Percentiles rank a stretch among this genome's conserved stretches.
Evolutionary conservation across 306 rosid genomes (phyloP).

Genomic region (Quercus parvula): DNA sequence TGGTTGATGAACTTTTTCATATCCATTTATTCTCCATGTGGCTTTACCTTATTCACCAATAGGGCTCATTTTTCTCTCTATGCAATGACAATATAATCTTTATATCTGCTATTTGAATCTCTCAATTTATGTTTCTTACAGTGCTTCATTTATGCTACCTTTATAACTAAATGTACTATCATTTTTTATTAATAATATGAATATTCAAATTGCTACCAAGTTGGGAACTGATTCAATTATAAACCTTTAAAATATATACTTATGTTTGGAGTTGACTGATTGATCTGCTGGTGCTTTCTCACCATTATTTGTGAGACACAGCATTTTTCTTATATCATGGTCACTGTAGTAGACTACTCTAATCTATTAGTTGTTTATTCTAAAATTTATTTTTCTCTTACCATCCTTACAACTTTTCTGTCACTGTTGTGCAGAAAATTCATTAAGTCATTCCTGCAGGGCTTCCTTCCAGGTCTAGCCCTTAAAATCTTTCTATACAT

Average conservation of each 20-base stretch:
- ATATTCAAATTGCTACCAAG: background rate
- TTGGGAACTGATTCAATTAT: slow-evolving; percentile 3
- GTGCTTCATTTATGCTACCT: background rate
- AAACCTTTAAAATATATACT: background rate
- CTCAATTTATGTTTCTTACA: background rate
- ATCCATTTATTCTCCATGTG: background rate
- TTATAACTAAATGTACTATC: background rate
- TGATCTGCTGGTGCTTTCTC: slow-evolving; percentile 9
- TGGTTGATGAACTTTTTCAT: background rate
- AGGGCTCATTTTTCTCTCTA: background rate
- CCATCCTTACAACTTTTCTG: background rate
- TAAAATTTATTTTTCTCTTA: background rate
- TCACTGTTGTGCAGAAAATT: slow-evolving; percentile 57
- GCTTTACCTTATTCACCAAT: background rate
- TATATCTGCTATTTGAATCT: background rate
- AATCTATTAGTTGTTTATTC: background rate
- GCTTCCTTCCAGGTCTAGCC: slow-evolving; percentile 98
- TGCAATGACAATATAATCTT: background rate
- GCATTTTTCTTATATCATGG: background rate
- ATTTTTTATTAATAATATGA: background rate
- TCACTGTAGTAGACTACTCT: background rate
- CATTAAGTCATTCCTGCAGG: slow-evolving; percentile 96
- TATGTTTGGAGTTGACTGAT: slow-evolving; percentile 5
- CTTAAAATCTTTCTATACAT: slow-evolving; percentile 87
- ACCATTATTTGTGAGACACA: background rate